Conservation (phyloP, 1,139 yeast species). For the Suhomyces anneliseae region DNA sequence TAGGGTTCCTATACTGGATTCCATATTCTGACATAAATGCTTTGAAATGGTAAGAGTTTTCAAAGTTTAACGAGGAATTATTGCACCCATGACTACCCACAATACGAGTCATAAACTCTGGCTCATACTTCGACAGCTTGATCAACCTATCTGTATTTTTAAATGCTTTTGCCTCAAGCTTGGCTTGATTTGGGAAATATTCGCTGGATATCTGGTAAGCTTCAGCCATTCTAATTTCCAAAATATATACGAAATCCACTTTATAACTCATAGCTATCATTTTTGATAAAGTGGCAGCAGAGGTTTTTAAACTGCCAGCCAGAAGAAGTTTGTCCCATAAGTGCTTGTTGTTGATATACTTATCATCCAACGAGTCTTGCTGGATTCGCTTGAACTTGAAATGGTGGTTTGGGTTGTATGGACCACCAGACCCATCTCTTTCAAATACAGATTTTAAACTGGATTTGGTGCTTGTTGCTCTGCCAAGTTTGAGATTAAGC, state of each 20-base stretch:
- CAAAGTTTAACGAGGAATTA: conserved; percentile 34
- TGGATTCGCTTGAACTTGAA: conserved; percentile 32
- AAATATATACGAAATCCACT: conserved; percentile 52
- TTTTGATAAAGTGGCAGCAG: conserved; percentile 43
- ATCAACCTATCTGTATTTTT: conserved; percentile 36
- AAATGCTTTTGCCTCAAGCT: conserved; percentile 47
- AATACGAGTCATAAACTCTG: conserved; percentile 44
- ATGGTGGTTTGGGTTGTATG: conserved; percentile 50
- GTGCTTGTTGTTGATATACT: conserved; percentile 16
- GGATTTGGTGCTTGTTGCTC: conserved; percentile 50
- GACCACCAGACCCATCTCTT: conserved; percentile 61
- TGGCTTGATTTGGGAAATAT: conserved; percentile 42
- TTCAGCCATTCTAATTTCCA: conserved; percentile 57
- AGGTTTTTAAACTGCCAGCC: conserved; percentile 44
- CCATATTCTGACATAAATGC: conserved; percentile 60
- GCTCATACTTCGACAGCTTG: conserved; percentile 20
- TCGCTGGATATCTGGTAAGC: conserved; percentile 38
- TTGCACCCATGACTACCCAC: conserved; percentile 49
- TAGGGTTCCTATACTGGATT: conserved; percentile 36
- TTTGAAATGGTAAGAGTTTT: conserved; percentile 45
- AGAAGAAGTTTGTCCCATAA: conserved; percentile 42
- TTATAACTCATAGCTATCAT: conserved; percentile 38
- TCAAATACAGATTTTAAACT: conserved; percentile 48
- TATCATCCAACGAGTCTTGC: background rate
- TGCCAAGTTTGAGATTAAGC: conserved; percentile 42